Percentiles rank a stretch among this genome's conserved stretches.
Evolutionary conservation across 768 basidiomycete species (phyloP).

Genomic region (Cystofilobasidium ferigula): DNA sequence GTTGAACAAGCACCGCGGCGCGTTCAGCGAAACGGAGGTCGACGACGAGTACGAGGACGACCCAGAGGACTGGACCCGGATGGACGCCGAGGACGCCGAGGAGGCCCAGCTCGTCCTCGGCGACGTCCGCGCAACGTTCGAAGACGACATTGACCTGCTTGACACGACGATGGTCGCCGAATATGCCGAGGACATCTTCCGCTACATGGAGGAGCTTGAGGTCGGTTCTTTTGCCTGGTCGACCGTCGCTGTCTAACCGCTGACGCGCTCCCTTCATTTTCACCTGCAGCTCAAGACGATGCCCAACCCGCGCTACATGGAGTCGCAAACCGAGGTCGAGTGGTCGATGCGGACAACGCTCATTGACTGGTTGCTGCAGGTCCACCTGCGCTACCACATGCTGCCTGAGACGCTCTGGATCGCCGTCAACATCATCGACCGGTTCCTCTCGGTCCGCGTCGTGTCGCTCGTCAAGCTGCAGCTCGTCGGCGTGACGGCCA

Average conservation of each 20-base stretch:
- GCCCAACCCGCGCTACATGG: conserved; percentile 90
- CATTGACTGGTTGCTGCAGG: conserved; percentile 96
- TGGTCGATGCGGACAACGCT: conserved; percentile 83
- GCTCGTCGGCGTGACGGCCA: conserved; percentile 93
- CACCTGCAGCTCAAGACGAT: conserved; percentile 60
- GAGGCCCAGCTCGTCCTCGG: conserved; percentile 47
- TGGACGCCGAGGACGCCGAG: conserved; percentile 35
- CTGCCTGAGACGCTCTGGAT: conserved; percentile 99
- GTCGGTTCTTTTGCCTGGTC: conserved; percentile 42
- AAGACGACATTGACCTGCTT: conserved; percentile 62
- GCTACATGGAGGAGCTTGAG: conserved; percentile 90
- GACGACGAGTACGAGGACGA: conserved; percentile 35
- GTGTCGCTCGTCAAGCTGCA: conserved; percentile 84
- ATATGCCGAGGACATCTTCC: conserved; percentile 96
- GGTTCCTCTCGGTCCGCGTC: conserved; percentile 76
- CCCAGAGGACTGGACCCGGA: conserved; percentile 41
- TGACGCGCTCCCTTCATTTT: neutral
- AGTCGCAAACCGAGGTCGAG: conserved; percentile 74
- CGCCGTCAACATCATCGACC: conserved; percentile 89
- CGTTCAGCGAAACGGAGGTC: conserved; percentile 9
- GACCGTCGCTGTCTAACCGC: neutral
- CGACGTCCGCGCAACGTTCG: conserved; percentile 52
- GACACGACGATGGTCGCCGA: conserved; percentile 97
- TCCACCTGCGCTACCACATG: conserved; percentile 97
- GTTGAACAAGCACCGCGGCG: conserved; percentile 9